phyloP scores from a whole-genome alignment of 2,329 filamentous ascomycete genomes.

The Penicillium sp. region DNA sequence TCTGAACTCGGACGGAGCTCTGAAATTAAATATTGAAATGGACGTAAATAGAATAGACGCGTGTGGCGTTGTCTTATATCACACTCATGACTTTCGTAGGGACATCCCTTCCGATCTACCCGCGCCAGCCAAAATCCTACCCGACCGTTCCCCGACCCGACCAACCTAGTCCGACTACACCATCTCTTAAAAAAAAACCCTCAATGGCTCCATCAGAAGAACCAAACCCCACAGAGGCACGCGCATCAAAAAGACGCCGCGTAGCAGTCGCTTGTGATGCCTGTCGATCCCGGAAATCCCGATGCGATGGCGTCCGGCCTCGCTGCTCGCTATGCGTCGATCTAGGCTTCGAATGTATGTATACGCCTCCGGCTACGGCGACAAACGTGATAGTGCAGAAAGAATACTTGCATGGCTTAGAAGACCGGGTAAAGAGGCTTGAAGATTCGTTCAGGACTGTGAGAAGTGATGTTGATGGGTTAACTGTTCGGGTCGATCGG shows the following conservation, averaged over 20 bases:
- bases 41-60: too few relatives aligned
- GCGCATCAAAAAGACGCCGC: constrained; percentile 34
- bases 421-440: constrained; percentile 28
- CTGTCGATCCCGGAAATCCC: constrained; percentile 36
- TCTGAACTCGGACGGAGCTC: too few relatives aligned
- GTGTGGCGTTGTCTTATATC: too few relatives aligned
- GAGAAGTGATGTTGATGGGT: constrained; percentile 7
- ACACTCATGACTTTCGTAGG: too few relatives aligned
- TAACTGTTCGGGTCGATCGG: constrained; percentile 3
- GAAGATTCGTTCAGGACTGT: constrained; percentile 24
- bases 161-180: not conserved
- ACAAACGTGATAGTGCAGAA: constrained; percentile 44
- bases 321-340: constrained; percentile 45
- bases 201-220: constrained; percentile 7
- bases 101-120: not conserved
- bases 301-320: constrained; percentile 48
- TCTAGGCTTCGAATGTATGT: constrained; percentile 47
- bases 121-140: not conserved
- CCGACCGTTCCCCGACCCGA: not conserved
- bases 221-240: constrained; percentile 1
- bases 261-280: constrained; percentile 42
- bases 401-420: constrained; percentile 31
- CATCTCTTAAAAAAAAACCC: not conserved
- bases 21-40: too few relatives aligned
- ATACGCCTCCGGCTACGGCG: constrained; percentile 37